Evolutionary conservation across 768 basidiomycete species (phyloP), one percentile per base, ranked within the genome.

Genomic region (Boletus reticuloceps): DNA sequence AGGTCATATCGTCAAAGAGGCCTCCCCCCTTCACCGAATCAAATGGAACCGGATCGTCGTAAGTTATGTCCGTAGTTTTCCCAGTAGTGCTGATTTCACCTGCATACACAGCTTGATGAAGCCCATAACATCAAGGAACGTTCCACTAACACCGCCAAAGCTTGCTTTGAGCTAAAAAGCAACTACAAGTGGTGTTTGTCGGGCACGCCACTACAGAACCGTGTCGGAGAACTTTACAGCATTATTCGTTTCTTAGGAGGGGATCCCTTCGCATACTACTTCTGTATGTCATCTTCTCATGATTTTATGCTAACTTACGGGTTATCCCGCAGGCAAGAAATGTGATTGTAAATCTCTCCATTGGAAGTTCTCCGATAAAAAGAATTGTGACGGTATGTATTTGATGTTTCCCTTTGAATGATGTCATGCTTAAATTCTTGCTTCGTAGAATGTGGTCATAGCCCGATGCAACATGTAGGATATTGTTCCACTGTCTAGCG

Each of bases 121-220:
- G 96, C 95, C 6, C 96, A 98, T 72, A 98, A 95, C 68, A 98
- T 98, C 77, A 98, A 98, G 66, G 96, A 98, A 67, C 84, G 96
- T 5, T 75, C 84, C 5, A 94, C 92, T 1, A 98, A 96, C 67
- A 98, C 96, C 0, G 95, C 96, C 2, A 98, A 96, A 71, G 95
- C 94, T n/a, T 83, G 93, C 1, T 99, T 99, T 68, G 89, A 94
- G 52, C 77, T 99, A 12, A 72, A 86, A 60, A 83, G 88, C 51
- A 82, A 82, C 47, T 92, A 83, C 61, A 85, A 84, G 56, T 99
- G 97, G 97, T 99, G 97, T 73, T 77, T 99, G 29, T 97, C 94
- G 32, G 95, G 95, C 6, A 98, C 96, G 7, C 96, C 96, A 0
- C 76, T 99, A 10, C 96, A 99, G 71, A 98, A 98, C 66, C 88